These are phyloP conservation scores for Rhynchospora pubera DNA, from an alignment of 176 grass and related monocot species.

Conservation along the genomic window DNA sequence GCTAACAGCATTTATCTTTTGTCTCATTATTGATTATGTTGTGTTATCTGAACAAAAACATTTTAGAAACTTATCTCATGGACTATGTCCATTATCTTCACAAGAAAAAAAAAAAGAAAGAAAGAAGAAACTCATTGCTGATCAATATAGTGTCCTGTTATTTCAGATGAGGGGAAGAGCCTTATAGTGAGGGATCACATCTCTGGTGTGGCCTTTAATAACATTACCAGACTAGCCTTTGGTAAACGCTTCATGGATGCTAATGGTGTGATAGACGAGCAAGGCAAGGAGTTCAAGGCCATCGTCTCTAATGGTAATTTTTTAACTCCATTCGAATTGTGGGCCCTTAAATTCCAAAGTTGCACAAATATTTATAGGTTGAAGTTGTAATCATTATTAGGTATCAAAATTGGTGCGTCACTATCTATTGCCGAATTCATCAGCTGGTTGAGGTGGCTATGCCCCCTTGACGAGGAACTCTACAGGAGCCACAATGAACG, in stretches of 20 bases:
- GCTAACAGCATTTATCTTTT: not conserved
- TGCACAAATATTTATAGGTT: not conserved
- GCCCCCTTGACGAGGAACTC: slow-evolving; percentile 34
- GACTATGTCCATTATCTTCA: no score
- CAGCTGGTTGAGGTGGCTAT: slow-evolving; percentile 47
- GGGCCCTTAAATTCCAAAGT: not conserved
- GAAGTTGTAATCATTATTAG: slow-evolving; percentile 4
- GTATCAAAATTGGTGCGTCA: slow-evolving; percentile 59
- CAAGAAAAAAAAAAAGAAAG: not conserved
- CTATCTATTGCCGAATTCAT: slow-evolving; percentile 50
- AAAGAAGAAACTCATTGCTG: not conserved
- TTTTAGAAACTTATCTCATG: not conserved
- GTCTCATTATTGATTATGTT: not conserved
- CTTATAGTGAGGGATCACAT: slow-evolving; percentile 39
- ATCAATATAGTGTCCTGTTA: not conserved
- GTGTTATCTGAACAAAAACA: not conserved
- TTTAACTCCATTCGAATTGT: not conserved
- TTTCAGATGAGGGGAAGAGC: slow-evolving; percentile 37
- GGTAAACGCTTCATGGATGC: slow-evolving; percentile 72
- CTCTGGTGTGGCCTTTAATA: slow-evolving; percentile 53
- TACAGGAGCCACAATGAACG: slow-evolving; percentile 34
- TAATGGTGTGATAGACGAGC: slow-evolving; percentile 44
- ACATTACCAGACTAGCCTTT: slow-evolving; percentile 69
- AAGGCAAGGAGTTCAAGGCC: slow-evolving; percentile 66
- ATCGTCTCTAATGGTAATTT: slow-evolving; percentile 47